A percentile compares a stretch with the other conserved stretches of the same genome.
Conservation (phyloP, 2,329 filamentous ascomycete species). For the Epichloe elymi region DNA sequence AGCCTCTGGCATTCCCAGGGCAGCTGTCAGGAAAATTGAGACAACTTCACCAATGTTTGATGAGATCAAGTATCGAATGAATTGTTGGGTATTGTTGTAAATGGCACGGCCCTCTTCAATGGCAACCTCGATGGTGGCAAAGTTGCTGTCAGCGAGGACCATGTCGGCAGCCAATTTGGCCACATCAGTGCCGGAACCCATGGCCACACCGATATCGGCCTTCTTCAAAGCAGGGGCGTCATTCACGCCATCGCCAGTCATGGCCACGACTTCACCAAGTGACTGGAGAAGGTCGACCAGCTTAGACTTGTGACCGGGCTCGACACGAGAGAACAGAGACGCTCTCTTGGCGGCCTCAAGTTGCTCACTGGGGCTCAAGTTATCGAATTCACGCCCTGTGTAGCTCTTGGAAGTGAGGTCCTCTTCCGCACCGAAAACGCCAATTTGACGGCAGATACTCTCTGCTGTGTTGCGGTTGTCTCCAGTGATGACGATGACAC, state of each 20-base stretch:
- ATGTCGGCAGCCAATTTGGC: slow-evolving; percentile 95
- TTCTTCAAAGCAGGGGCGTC: slow-evolving; percentile 97
- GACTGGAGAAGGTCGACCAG: slow-evolving; percentile 93
- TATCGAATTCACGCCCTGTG: slow-evolving; percentile 90
- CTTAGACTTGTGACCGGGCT: slow-evolving; percentile 94
- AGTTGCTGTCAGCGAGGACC: slow-evolving; percentile 98
- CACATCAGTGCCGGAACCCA: slow-evolving; percentile 96
- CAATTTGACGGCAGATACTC: slow-evolving; percentile 94
- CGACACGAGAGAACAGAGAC: slow-evolving; percentile 89
- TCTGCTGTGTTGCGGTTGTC: slow-evolving; percentile 97
- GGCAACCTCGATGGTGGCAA: slow-evolving; percentile 90
- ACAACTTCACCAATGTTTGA: slow-evolving; percentile 99
- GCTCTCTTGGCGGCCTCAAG: slow-evolving; percentile 73
- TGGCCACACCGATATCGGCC: slow-evolving; percentile 95
- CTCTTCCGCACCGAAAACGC: slow-evolving; percentile 73
- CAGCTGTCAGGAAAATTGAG: slow-evolving; percentile 95
- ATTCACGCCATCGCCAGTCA: slow-evolving; percentile 98
- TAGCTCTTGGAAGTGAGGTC: slow-evolving; percentile 84
- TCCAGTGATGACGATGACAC: slow-evolving; percentile 94
- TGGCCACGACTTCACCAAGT: slow-evolving; percentile 86
- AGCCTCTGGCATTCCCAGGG: slow-evolving; percentile 93
- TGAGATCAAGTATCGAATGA: slow-evolving; percentile 97
- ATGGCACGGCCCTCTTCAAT: slow-evolving; percentile 96
- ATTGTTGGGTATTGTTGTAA: slow-evolving; percentile 99
- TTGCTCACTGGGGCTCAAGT: slow-evolving; percentile 64